These are phyloP conservation scores for Lentinus tigrinus DNA, from an alignment of 768 basidiomycete species.

Conservation along the genomic window DNA sequence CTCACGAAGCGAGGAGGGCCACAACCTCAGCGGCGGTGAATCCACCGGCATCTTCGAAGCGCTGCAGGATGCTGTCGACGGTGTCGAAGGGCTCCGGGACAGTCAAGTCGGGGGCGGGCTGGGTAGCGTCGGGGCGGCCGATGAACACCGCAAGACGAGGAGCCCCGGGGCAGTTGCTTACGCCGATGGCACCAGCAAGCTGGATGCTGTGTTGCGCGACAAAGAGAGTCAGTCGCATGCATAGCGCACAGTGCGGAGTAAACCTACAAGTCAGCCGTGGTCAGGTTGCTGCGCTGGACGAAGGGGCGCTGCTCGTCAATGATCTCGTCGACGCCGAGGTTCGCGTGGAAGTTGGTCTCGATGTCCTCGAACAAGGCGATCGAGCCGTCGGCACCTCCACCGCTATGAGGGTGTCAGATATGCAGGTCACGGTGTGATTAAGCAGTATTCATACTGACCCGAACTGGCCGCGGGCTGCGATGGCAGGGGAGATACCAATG, in stretches of 20 bases:
- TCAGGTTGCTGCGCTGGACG: constrained; percentile 20
- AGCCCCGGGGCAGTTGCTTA: constrained; percentile 32
- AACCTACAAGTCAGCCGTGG: constrained; percentile 27
- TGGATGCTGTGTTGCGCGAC: constrained; percentile 29
- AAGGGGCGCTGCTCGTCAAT: constrained; percentile 24
- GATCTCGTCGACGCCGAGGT: constrained; percentile 29
- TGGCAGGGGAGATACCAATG: constrained; percentile 22
- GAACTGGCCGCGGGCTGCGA: constrained; percentile 10
- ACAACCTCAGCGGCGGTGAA: constrained; percentile 26
- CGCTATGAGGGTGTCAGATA: constrained; percentile 6
- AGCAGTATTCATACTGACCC: background rate
- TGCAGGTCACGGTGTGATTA: background rate
- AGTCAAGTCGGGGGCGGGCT: constrained; percentile 23
- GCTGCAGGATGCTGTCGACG: constrained; percentile 24
- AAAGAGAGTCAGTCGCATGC: constrained; percentile 2
- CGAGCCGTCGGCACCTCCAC: constrained; percentile 43
- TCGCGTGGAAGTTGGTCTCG: constrained; percentile 43
- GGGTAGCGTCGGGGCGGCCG: constrained; percentile 25
- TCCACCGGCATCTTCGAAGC: constrained; percentile 24
- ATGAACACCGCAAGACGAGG: constrained; percentile 38
- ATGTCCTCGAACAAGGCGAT: constrained; percentile 43
- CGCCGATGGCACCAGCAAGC: constrained; percentile 17
- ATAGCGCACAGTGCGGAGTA: background rate
- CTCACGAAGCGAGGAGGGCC: constrained; percentile 21
- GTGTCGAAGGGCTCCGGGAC: constrained; percentile 28